Conservation (phyloP, 2,329 filamentous ascomycete species). For the Fonsecaea monophora region DNA sequence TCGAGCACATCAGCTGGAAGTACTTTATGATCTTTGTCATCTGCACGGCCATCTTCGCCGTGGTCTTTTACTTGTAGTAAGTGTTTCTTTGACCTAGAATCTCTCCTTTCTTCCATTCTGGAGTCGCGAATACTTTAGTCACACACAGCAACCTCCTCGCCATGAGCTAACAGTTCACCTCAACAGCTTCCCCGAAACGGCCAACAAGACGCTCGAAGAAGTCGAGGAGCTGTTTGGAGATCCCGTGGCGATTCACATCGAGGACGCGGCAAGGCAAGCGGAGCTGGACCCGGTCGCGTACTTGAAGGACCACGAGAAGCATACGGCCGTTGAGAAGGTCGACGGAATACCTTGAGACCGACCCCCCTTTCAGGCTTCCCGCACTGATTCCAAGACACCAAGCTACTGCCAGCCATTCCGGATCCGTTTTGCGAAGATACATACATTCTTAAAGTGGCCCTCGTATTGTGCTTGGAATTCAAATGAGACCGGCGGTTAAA, state of each 20-base stretch:
- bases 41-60: neutral
- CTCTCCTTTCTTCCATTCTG: neutral
- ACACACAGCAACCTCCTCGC: no score
- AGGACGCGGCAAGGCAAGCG: neutral
- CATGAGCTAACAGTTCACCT: no score
- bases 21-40: conserved; percentile 20
- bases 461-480: no score
- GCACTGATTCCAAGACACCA: neutral
- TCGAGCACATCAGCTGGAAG: conserved; percentile 20
- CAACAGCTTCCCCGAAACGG: conserved; percentile 43
- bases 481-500: no score
- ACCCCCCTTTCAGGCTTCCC: neutral
- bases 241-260: neutral
- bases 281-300: neutral
- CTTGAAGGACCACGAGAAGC: neutral
- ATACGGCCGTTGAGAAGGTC: neutral
- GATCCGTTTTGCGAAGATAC: neutral
- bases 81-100: neutral
- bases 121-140: no score
- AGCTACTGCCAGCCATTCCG: neutral
- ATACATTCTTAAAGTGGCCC: no score
- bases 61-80: conserved; percentile 42
- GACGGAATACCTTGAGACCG: neutral
- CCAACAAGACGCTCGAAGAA: conserved; percentile 45
- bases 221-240: conserved; percentile 46